Conservation (phyloP, 441 rosid genomes). For the Biscutella laevigata region DNA sequence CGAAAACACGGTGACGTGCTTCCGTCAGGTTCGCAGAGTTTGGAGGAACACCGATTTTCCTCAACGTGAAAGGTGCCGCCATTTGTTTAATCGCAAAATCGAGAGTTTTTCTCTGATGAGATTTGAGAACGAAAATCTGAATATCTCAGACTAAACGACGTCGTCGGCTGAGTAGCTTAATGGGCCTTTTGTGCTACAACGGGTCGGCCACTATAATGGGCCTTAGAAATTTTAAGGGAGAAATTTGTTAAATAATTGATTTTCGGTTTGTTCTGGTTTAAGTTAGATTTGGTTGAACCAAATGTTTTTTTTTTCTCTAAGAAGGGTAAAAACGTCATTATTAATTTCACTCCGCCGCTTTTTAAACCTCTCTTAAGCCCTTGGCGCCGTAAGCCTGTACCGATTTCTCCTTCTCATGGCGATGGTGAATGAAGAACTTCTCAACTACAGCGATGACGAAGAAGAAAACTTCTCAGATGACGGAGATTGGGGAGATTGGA, state of each 20-base stretch:
- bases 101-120: too few species aligned
- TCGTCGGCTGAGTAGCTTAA: not conserved
- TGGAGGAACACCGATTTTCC: conserved; percentile 63
- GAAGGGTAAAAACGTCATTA: conserved; percentile 7
- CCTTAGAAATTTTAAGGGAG: too few species aligned
- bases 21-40: conserved; percentile 79
- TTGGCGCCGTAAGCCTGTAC: conserved; percentile 21
- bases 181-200: too few species aligned
- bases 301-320: too few species aligned
- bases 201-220: too few species aligned
- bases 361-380: conserved; percentile 22
- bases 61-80: conserved; percentile 55
- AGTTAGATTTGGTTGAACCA: not conserved
- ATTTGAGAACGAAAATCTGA: conserved; percentile 2
- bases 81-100: conserved; percentile 14
- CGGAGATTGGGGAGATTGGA: conserved; percentile 48
- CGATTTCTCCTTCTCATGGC: not conserved
- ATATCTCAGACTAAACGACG: not conserved
- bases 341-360: not conserved
- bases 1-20: conserved; percentile 68
- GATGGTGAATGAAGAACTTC: conserved; percentile 12
- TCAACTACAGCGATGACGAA: conserved; percentile 21
- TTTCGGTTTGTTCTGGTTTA: not conserved
- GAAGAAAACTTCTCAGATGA: conserved; percentile 34
- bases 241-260: too few species aligned